Base-by-base conservation (phyloP, 768 basidiomycete species). In the Phylloporus arenicola region DNA sequence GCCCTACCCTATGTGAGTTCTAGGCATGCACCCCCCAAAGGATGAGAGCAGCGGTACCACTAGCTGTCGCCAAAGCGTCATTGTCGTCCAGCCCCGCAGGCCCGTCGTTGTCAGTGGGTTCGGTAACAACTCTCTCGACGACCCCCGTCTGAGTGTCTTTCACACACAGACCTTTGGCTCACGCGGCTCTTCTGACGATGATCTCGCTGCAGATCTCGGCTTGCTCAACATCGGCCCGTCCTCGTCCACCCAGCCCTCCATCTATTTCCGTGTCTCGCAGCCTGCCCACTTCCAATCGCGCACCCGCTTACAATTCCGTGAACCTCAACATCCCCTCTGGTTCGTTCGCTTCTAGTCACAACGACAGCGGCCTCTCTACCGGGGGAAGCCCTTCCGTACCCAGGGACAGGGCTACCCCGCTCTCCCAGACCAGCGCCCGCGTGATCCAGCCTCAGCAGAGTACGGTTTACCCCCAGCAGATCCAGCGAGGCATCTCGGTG, bases 31-130 rank as follows among this genome's bases (percentile, higher is more conserved):
- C 51, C 79, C 77, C 0, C 82, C 78, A 3, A 74, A 78, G 31
- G 83, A 83, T 53, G 81, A 85, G 64, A 79, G 83, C 0, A 91
- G 88, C 58, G 90, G 88, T 3, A 86, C 88, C 5, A 89, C 90
- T 6, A 90, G 87, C 57, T 71, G 89, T 33, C 73, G 90, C 17
- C 90, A 92, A 55, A 89, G 86, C 51, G 88, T 92, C 57, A 86
- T 84, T 53, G 80, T 90, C 58, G 86, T 90, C 12, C 89, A 88
- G 62, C 86, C 87, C 0, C 75, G 84, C 5, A 69, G 84, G 43
- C 74, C 81, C 5, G 79, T 78, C 48, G 71, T 84, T 43, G 79
- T 85, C 1, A 58, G 45, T 13, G 86, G 86, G 3, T 88, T 88
- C 68, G 78, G 75, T 1, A 64, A 57, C 14, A 78, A 80, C 43